phyloP scores from a whole-genome alignment of 768 basidiomycete species.

The Russula brevipes region DNA sequence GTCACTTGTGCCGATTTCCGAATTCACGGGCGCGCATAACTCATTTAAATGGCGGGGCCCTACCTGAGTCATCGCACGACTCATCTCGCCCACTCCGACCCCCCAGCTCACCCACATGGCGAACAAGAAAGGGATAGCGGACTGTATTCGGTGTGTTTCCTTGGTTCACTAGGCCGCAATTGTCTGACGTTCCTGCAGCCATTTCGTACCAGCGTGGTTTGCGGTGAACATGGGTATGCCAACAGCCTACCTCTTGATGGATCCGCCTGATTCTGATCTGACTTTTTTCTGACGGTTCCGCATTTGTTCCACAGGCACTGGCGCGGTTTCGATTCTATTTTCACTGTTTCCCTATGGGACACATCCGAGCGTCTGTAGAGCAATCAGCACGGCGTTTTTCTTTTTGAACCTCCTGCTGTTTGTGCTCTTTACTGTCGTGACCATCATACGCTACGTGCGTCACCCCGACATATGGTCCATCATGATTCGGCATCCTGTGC shows the following conservation, averaged over 20 bases:
- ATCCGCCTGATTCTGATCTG: not conserved
- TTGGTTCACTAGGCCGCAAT: not conserved
- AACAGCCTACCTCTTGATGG: not conserved
- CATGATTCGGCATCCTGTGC: constrained; percentile 47
- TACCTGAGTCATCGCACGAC: not conserved
- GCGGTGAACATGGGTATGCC: constrained; percentile 50
- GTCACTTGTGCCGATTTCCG: constrained; percentile 7
- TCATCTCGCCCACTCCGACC: not conserved
- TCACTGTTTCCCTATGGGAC: constrained; percentile 51
- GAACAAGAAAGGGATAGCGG: constrained; percentile 31
- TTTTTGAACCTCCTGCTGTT: constrained; percentile 42
- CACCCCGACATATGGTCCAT: constrained; percentile 46
- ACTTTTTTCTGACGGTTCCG: not conserved
- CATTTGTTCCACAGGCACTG: constrained; percentile 37
- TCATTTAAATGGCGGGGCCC: not conserved
- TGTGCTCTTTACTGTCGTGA: constrained; percentile 42
- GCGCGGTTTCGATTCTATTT: constrained; percentile 52
- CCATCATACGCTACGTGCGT: constrained; percentile 46
- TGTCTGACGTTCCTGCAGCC: constrained; percentile 29
- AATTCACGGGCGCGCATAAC: not conserved
- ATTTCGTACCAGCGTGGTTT: constrained; percentile 55
- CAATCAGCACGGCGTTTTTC: constrained; percentile 48
- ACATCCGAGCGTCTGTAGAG: constrained; percentile 37
- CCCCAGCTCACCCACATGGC: not conserved
- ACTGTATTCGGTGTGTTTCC: constrained; percentile 34